Conservation (phyloP, 2,329 filamentous ascomycete genomes). For the Ramularia collo-cygni region DNA sequence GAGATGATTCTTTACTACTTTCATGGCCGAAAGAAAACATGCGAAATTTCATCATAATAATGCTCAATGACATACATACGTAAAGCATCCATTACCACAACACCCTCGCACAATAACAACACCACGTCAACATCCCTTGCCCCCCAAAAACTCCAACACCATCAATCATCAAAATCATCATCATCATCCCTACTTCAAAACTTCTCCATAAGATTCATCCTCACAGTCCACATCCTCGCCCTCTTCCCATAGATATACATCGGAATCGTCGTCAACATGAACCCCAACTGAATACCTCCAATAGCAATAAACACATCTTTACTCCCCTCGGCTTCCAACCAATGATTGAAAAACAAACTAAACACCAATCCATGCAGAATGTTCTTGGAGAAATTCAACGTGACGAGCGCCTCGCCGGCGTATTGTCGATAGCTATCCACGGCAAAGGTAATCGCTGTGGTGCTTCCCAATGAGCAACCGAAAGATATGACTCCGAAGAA, state of each 20-base stretch:
- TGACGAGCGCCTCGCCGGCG: slow-evolving; percentile 88
- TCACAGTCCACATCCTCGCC: slow-evolving; percentile 87
- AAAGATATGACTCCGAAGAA: slow-evolving; percentile 93
- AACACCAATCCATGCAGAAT: slow-evolving; percentile 86
- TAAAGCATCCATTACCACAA: too few species aligned
- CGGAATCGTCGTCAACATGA: slow-evolving; percentile 69
- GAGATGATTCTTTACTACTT: too few species aligned
- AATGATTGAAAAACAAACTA: slow-evolving; percentile 76
- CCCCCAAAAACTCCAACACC: not conserved
- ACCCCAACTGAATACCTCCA: slow-evolving; percentile 75
- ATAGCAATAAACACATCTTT: slow-evolving; percentile 75
- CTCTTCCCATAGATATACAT: slow-evolving; percentile 95
- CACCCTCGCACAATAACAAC: not conserved
- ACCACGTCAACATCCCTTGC: not conserved
- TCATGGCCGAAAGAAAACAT: too few species aligned
- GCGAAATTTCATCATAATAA: too few species aligned
- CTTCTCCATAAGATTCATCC: slow-evolving; percentile 79
- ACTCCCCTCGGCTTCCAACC: slow-evolving; percentile 69
- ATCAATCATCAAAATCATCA: not conserved
- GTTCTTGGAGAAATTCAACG: slow-evolving; percentile 91
- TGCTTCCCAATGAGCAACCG: slow-evolving; percentile 82
- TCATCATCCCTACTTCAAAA: slow-evolving; percentile 36
- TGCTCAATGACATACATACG: too few species aligned
- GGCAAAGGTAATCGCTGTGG: slow-evolving; percentile 87
- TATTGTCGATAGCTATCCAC: slow-evolving; percentile 92